These are phyloP conservation scores for Fusarium sarcochroum DNA, from an alignment of 2,329 filamentous ascomycete genomes.

Conservation along the genomic window DNA sequence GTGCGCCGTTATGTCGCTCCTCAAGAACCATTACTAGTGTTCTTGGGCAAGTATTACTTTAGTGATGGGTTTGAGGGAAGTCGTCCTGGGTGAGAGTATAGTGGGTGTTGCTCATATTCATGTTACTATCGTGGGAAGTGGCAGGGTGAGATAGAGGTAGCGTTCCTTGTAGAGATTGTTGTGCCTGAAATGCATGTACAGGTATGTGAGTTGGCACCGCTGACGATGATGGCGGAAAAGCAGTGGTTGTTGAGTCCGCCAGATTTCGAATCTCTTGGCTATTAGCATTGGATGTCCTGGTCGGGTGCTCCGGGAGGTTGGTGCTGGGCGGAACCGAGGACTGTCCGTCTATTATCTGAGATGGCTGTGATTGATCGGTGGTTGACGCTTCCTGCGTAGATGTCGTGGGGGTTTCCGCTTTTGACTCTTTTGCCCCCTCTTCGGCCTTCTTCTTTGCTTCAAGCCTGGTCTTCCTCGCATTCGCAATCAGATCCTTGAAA, in stretches of 20 bases:
- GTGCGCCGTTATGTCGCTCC: background rate
- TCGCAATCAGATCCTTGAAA: conserved; percentile 85
- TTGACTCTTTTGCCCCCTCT: conserved; percentile 28
- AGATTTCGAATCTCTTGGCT: background rate
- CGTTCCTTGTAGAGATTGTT: background rate
- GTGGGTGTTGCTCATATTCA: background rate
- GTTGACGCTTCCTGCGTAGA: background rate
- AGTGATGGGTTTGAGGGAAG: background rate
- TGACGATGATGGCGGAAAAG: background rate
- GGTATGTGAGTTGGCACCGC: background rate
- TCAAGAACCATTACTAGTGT: conserved; percentile 1
- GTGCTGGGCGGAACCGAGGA: background rate
- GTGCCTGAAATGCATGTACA: background rate
- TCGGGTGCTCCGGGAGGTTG: background rate
- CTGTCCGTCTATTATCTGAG: background rate
- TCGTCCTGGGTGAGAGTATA: conserved; percentile 1
- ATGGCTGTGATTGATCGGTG: background rate
- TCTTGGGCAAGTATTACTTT: background rate
- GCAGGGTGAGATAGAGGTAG: background rate
- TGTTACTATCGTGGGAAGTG: background rate
- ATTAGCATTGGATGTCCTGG: background rate
- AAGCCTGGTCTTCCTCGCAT: conserved; percentile 72
- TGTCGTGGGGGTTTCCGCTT: background rate
- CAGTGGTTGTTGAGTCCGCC: background rate
- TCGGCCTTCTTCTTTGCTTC: conserved; percentile 54